Percentiles rank a stretch among this genome's conserved stretches.
Conservation (phyloP, 2,329 filamentous ascomycete species). For the Gnomoniopsis smithogilvyi region DNA sequence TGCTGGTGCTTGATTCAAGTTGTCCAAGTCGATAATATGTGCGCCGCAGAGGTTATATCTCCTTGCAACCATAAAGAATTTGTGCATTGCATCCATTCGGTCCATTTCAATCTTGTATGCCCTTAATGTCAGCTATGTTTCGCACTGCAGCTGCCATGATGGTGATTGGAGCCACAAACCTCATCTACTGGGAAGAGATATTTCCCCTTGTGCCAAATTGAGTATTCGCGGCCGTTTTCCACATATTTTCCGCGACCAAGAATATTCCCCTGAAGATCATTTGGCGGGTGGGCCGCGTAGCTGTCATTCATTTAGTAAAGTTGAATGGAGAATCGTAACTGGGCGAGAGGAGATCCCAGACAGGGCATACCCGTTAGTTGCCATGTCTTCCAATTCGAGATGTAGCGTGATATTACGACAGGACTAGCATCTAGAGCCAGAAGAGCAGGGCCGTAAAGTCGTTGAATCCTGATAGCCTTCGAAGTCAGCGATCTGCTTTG, state of each 20-base stretch:
- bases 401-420: not conserved
- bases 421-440: not conserved
- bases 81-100: slow-evolving; percentile 61
- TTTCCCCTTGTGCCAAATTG: slow-evolving; percentile 52
- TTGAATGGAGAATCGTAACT: too few relatives aligned
- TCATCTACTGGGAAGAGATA: slow-evolving; percentile 62
- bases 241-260: slow-evolving; percentile 1
- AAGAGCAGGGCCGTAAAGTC: not conserved
- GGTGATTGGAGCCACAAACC: slow-evolving; percentile 20
- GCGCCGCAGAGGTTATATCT: slow-evolving; percentile 10
- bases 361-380: slow-evolving; percentile 6
- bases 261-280: not conserved
- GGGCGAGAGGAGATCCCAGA: not conserved
- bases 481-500: slow-evolving; percentile 6
- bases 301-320: not conserved
- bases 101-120: slow-evolving; percentile 48
- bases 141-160: not conserved
- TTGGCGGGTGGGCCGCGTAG: slow-evolving; percentile 15
- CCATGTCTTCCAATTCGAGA: slow-evolving; percentile 8
- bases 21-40: slow-evolving; percentile 2
- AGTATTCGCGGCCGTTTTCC: slow-evolving; percentile 55
- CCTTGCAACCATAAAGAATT: slow-evolving; percentile 53
- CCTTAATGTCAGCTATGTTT: slow-evolving; percentile 7
- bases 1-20: not conserved
- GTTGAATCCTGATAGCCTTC: not conserved